Conservation (phyloP, 768 basidiomycete genomes). For the Mycena vulgaris region DNA sequence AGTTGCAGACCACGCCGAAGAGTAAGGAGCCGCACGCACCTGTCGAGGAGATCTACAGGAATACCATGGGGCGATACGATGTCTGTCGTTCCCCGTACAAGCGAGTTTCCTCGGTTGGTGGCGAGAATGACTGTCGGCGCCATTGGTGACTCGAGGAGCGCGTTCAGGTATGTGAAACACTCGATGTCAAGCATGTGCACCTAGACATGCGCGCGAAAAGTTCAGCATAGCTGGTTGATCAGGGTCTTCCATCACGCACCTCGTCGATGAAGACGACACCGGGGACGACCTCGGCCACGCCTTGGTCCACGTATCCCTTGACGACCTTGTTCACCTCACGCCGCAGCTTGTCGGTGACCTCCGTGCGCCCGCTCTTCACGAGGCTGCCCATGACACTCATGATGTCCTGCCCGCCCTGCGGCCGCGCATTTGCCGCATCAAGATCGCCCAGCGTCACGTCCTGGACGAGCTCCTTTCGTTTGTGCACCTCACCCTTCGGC, state of each 20-base stretch:
- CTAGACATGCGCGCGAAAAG: too few species aligned
- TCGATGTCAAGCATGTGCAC: conserved; percentile 99
- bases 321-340: conserved; percentile 98
- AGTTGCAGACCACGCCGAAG: background rate
- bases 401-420: conserved; percentile 97
- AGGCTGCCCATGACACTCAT: conserved; percentile 97
- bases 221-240: too few species aligned
- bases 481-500: conserved; percentile 97
- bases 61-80: conserved; percentile 94
- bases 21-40: conserved; percentile 62
- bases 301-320: conserved; percentile 97
- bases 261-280: conserved; percentile 99
- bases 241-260: too few species aligned
- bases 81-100: conserved; percentile 94
- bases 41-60: conserved; percentile 93
- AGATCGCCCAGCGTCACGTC: conserved; percentile 96
- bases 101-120: conserved; percentile 93
- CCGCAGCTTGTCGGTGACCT: conserved; percentile 96
- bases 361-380: conserved; percentile 93
- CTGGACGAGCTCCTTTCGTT: conserved; percentile 95
- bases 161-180: conserved; percentile 98
- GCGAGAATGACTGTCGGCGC: conserved; percentile 98
- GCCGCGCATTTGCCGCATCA: conserved; percentile 96
- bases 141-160: conserved; percentile 95
- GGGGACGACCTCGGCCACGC: conserved; percentile 97